These are phyloP conservation scores for Mycena polygramma DNA, from an alignment of 768 basidiomycete species.

Conservation along the genomic window DNA sequence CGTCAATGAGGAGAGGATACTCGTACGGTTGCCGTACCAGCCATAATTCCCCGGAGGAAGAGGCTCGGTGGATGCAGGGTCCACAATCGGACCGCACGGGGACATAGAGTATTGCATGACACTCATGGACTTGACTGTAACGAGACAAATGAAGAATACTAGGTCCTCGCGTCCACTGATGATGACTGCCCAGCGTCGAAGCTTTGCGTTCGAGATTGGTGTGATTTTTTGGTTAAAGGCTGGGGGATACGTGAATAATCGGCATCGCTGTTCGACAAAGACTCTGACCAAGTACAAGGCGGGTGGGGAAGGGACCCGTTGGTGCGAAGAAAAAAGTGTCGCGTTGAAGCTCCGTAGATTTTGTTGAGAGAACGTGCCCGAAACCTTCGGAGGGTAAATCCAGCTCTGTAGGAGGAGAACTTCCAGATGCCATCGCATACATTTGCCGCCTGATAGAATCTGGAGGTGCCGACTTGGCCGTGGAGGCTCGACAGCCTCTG, in stretches of 20 bases:
- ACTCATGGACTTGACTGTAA: background rate
- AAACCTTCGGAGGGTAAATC: too few species aligned
- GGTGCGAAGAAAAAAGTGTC: constrained; percentile 20
- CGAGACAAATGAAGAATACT: constrained; percentile 19
- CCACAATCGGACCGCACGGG: constrained; percentile 5
- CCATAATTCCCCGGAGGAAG: constrained; percentile 23
- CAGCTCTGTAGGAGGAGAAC: too few species aligned
- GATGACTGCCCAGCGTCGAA: constrained; percentile 13
- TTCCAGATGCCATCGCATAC: too few species aligned
- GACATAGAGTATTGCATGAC: constrained; percentile 17
- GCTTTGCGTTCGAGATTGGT: constrained; percentile 4
- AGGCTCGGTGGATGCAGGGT: too few species aligned
- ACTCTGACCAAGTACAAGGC: constrained; percentile 7
- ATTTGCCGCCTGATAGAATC: too few species aligned
- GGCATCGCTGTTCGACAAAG: background rate
- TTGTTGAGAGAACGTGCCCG: constrained; percentile 6
- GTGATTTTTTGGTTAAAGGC: constrained; percentile 25
- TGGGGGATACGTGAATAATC: background rate
- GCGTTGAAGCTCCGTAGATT: constrained; percentile 12
- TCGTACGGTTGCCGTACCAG: constrained; percentile 16
- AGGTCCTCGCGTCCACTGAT: background rate
- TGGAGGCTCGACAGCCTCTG: too few species aligned
- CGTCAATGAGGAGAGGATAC: too few species aligned
- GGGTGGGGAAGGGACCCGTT: background rate
- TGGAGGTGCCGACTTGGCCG: too few species aligned